Evolutionary conservation across 2,329 filamentous ascomycete genomes (phyloP).

Genomic region (Phaeomoniella chlamydospora): DNA sequence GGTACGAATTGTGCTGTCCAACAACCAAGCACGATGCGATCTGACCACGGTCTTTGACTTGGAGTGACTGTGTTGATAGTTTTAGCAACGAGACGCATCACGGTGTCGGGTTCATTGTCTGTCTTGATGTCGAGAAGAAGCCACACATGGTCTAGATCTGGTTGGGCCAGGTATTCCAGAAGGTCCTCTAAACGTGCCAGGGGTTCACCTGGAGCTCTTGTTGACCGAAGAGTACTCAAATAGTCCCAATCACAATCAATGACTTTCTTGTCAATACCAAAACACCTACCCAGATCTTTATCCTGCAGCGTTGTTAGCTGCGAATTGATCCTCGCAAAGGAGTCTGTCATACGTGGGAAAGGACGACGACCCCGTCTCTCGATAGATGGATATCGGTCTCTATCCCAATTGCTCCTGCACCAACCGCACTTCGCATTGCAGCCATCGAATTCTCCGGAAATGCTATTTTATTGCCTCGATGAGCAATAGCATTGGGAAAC

Average conservation of each 20-base stretch:
- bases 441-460: constrained; percentile 78
- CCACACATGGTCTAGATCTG: constrained; percentile 57
- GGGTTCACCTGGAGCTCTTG: constrained; percentile 50
- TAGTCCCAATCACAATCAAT: constrained; percentile 65
- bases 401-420: constrained; percentile 62
- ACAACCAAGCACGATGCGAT: constrained; percentile 63
- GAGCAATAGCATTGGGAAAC: constrained; percentile 24
- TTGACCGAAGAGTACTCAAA: constrained; percentile 52
- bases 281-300: constrained; percentile 63
- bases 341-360: constrained; percentile 67
- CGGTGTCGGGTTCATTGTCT: constrained; percentile 37
- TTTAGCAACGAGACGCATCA: constrained; percentile 55
- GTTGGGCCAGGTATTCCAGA: constrained; percentile 53
- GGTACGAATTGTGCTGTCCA: constrained; percentile 66
- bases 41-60: constrained; percentile 46
- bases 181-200: constrained; percentile 67
- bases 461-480: constrained; percentile 44
- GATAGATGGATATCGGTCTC: constrained; percentile 83
- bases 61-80: constrained; percentile 41
- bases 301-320: constrained; percentile 51
- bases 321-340: too few relatives aligned
- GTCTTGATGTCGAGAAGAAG: constrained; percentile 73
- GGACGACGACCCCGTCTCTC: constrained; percentile 67
- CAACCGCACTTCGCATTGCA: constrained; percentile 60
- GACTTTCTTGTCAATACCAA: constrained; percentile 57